A percentile compares a stretch with the other conserved stretches of the same genome.
Evolutionary conservation across 2,329 filamentous ascomycete species (phyloP).

Genomic region (Stagonosporopsis chrysanthemi): DNA sequence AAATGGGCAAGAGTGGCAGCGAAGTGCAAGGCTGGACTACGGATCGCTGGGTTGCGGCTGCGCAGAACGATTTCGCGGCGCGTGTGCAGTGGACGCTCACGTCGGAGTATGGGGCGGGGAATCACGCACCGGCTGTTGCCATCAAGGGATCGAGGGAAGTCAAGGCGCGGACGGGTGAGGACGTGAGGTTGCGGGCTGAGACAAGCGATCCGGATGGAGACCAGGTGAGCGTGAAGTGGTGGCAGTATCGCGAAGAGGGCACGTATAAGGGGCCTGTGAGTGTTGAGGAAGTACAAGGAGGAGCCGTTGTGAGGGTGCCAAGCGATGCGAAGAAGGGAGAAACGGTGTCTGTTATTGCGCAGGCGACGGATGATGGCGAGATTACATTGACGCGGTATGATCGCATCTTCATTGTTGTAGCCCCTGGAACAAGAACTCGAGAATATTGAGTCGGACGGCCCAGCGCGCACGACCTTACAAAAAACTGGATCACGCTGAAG

Average conservation of each 20-base stretch:
- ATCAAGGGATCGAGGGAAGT: not conserved
- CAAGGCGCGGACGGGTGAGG: not conserved
- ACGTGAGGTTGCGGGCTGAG: not conserved
- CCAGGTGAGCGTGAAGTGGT: not conserved
- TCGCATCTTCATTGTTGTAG: not conserved
- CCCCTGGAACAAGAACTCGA: not conserved
- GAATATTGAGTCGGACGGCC: too few relatives aligned
- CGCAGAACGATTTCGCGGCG: slow-evolving; percentile 55
- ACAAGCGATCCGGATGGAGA: slow-evolving; percentile 5
- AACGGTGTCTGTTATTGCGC: slow-evolving; percentile 3
- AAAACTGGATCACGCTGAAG: too few relatives aligned
- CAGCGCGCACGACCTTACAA: too few relatives aligned
- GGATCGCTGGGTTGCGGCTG: slow-evolving; percentile 57
- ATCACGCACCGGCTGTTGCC: not conserved
- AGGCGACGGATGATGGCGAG: not conserved
- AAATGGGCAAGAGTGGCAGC: not conserved
- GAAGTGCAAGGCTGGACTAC: slow-evolving; percentile 31
- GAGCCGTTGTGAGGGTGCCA: not conserved
- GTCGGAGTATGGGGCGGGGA: not conserved
- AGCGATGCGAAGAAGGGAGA: slow-evolving; percentile 1
- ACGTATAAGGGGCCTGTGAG: not conserved
- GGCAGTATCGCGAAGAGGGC: slow-evolving; percentile 13
- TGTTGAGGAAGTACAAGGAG: not conserved
- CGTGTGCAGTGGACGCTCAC: slow-evolving; percentile 42
- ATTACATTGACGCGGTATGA: slow-evolving; percentile 4